phyloP scores from a whole-genome alignment of 1,284 basidiomycete genomes.

The Trametes versicolor region DNA sequence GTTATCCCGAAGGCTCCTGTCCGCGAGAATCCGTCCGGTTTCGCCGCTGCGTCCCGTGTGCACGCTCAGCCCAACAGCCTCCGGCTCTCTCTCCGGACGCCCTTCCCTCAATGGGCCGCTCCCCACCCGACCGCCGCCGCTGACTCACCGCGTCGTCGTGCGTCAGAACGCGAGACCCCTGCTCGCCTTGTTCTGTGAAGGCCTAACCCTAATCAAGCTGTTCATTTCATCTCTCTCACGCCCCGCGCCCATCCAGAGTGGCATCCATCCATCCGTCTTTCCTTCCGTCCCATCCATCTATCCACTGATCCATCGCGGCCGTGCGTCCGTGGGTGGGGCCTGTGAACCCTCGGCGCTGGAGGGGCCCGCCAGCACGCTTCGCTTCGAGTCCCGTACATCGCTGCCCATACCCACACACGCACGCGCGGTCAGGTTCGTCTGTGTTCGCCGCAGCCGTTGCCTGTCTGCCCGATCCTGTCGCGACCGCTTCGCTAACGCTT shows the following conservation, averaged over 20 bases:
- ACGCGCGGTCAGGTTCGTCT: slow-evolving; percentile 12
- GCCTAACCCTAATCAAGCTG: slow-evolving; percentile 26
- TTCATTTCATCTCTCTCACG: slow-evolving; percentile 18
- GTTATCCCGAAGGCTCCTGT: slow-evolving; percentile 29
- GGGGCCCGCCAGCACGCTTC: slow-evolving; percentile 16
- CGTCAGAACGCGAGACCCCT: slow-evolving; percentile 20
- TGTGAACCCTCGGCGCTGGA: slow-evolving; percentile 23
- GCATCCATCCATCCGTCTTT: slow-evolving; percentile 18
- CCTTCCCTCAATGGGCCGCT: slow-evolving; percentile 15
- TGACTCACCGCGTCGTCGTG: slow-evolving; percentile 14
- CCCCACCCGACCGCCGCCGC: slow-evolving; percentile 27
- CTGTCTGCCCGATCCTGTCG: slow-evolving; percentile 13
- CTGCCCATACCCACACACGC: slow-evolving; percentile 3
- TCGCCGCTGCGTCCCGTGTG: slow-evolving; percentile 21
- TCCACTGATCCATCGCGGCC: slow-evolving; percentile 22
- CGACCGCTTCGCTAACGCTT: slow-evolving; percentile 12
- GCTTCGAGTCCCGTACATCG: slow-evolving; percentile 7
- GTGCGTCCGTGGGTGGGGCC: slow-evolving; percentile 16
- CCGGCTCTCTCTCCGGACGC: slow-evolving; percentile 26
- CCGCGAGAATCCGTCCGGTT: slow-evolving; percentile 24
- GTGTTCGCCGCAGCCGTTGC: slow-evolving; percentile 15
- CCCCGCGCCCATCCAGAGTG: slow-evolving; percentile 21
- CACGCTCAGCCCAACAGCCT: slow-evolving; percentile 25
- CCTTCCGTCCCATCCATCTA: slow-evolving; percentile 18
- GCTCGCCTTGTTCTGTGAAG: slow-evolving; percentile 29